Evolutionary conservation across 352 stramenopile species (phyloP), one percentile per base, ranked within the genome.

Genomic region (Globisporangium alternatum): DNA sequence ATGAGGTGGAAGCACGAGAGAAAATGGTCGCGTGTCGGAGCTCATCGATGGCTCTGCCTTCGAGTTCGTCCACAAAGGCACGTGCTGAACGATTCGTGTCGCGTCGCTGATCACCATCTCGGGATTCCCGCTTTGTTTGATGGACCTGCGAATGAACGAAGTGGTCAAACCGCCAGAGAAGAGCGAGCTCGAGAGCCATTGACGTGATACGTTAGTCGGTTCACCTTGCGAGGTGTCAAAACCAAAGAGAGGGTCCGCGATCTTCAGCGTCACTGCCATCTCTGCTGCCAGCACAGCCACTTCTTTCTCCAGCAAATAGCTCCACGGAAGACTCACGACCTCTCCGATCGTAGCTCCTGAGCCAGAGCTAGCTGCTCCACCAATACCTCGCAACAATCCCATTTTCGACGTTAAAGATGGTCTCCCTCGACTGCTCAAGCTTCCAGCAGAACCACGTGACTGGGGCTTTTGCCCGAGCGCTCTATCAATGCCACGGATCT

Each of bases 301-400:
- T 15, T 88, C 77, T 61, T 91, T 92, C 57, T 93, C 76, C 0
- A 93, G 62, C 51, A 79, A 64, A 30, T 76, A 78, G 41, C 72
- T 73, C 83, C 83, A 92, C 0, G 78, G 81, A 0, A 91, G 56
- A 1, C 55, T 53, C 33, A 81, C 67, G 2, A 74, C 70, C 37
- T 77, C 67, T 1, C 67, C 68, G 6, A 77, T 66, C n/a, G 58
- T 49, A 17, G 43, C 15, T n/a, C 22, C 22, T 22, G 44, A 43
- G 10, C n/a, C 3, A 7, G 17, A 37, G 15, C 17, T 39, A 5
- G 9, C 43, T 10, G 21, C 6, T n/a, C 28, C 39, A 3, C 53
- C n/a, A 7, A 25, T 6, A 51, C 30, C 31, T 35, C 35, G 25
- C 7, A 51, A 13, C 10, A 37, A 12, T 33, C 25, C 31, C 15